Conservation (phyloP, 305 asterid genomes). For the Fraxinus floribunda region DNA sequence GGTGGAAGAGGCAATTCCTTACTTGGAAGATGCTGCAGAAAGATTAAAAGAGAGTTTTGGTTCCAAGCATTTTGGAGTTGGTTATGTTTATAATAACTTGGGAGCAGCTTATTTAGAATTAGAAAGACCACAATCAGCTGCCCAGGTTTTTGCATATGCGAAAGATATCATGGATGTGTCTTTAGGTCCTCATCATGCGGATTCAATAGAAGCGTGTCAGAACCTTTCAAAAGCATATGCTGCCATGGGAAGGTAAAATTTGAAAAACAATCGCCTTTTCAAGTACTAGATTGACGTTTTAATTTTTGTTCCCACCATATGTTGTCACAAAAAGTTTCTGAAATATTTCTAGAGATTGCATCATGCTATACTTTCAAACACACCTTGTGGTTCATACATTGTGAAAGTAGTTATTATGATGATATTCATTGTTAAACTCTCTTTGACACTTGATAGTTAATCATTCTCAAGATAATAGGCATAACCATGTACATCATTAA, state of each 20-base stretch:
- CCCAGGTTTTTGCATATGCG: conserved; percentile 82
- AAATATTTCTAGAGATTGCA: neutral
- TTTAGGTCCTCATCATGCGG: conserved; percentile 87
- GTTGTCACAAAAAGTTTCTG: neutral
- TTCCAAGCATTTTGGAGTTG: conserved; percentile 75
- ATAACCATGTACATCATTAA: neutral
- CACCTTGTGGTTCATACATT: neutral
- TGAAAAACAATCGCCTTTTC: neutral
- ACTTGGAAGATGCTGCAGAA: conserved; percentile 87
- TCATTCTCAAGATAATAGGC: neutral
- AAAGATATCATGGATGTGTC: conserved; percentile 90
- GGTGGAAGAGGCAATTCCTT: conserved; percentile 71
- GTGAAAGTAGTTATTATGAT: neutral
- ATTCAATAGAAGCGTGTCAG: conserved; percentile 79
- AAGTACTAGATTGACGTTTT: neutral
- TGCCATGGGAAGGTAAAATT: conserved; percentile 71
- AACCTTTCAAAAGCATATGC: conserved; percentile 89
- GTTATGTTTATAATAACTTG: conserved; percentile 81
- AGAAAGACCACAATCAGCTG: conserved; percentile 91
- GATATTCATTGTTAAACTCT: neutral
- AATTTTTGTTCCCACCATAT: neutral
- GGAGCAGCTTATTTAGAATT: conserved; percentile 92
- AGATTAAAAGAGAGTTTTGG: conserved; percentile 94
- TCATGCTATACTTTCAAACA: neutral
- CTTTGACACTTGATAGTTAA: neutral